These are phyloP conservation scores for Trametes cinnabarina DNA, from an alignment of 768 basidiomycete genomes.

Conservation along the genomic window DNA sequence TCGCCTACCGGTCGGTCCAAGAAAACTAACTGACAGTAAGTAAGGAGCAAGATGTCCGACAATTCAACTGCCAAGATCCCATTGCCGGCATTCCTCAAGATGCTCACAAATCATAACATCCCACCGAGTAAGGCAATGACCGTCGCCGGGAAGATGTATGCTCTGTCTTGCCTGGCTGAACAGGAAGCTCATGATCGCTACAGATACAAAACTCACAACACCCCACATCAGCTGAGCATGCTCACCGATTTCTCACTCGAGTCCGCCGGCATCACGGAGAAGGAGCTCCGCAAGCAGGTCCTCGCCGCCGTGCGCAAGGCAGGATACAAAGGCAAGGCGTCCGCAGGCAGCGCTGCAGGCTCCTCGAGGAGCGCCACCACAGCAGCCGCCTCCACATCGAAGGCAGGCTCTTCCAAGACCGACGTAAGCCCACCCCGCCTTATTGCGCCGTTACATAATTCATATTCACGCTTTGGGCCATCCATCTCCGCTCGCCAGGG, in stretches of 20 bases:
- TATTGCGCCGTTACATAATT: conserved; percentile 6
- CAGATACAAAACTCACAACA: conserved; percentile 73
- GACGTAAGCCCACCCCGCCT: conserved; percentile 16
- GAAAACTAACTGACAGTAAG: too few relatives aligned
- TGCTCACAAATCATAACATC: conserved; percentile 57
- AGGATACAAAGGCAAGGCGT: conserved; percentile 44
- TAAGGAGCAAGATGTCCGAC: conserved; percentile 17
- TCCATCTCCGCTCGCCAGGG: conserved; percentile 1
- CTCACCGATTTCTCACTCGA: conserved; percentile 61
- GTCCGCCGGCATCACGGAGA: conserved; percentile 56
- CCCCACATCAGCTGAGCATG: conserved; percentile 51
- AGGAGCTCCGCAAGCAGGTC: conserved; percentile 61
- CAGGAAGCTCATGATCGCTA: background rate
- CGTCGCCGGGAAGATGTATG: conserved; percentile 67
- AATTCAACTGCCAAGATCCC: conserved; percentile 46
- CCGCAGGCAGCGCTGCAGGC: background rate
- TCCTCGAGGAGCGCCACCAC: background rate
- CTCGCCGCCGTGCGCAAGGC: conserved; percentile 61
- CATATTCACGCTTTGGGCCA: background rate
- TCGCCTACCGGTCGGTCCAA: too few relatives aligned
- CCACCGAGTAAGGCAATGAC: conserved; percentile 66
- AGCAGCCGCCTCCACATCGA: background rate
- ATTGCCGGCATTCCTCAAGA: conserved; percentile 64
- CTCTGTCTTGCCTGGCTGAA: conserved; percentile 2
- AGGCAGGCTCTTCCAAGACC: conserved; percentile 16